phyloP scores from a whole-genome alignment of 1,284 basidiomycete genomes.

The Irpex rosettiformis region DNA sequence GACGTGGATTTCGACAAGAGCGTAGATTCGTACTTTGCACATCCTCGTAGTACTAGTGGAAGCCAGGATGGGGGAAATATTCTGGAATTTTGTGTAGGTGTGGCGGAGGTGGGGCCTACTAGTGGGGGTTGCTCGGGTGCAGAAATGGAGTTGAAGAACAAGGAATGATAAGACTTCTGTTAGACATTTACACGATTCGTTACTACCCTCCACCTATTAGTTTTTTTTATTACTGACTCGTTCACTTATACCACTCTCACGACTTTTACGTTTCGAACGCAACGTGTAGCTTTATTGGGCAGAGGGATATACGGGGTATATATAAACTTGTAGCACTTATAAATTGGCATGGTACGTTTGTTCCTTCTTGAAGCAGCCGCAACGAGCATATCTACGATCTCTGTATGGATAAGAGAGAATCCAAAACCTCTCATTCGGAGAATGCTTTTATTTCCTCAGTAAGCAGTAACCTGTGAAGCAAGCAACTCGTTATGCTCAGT shows the following conservation, averaged over 20 bases:
- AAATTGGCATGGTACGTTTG: too few species aligned
- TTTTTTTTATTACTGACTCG: too few species aligned
- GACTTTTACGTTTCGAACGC: background rate
- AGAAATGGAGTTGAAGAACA: too few species aligned
- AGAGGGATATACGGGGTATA: background rate
- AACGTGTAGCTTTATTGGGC: background rate
- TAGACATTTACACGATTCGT: too few species aligned
- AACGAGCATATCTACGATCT: too few species aligned
- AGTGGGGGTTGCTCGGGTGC: too few species aligned
- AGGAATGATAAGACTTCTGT: background rate
- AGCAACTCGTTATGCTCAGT: constrained; percentile 22
- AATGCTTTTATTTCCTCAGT: background rate
- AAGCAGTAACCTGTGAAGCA: background rate
- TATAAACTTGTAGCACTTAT: background rate
- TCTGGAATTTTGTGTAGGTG: constrained; percentile 6
- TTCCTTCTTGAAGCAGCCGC: too few species aligned
- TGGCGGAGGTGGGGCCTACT: constrained; percentile 3
- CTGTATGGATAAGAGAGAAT: too few species aligned
- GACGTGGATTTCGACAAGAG: background rate
- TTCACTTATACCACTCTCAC: too few species aligned
- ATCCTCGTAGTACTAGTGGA: background rate
- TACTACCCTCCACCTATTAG: too few species aligned
- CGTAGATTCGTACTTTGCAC: background rate
- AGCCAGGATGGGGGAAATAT: background rate
- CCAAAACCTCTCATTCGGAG: too few species aligned